Conservation (phyloP, 495 filamentous ascomycete species). For the Xylona heveae region DNA sequence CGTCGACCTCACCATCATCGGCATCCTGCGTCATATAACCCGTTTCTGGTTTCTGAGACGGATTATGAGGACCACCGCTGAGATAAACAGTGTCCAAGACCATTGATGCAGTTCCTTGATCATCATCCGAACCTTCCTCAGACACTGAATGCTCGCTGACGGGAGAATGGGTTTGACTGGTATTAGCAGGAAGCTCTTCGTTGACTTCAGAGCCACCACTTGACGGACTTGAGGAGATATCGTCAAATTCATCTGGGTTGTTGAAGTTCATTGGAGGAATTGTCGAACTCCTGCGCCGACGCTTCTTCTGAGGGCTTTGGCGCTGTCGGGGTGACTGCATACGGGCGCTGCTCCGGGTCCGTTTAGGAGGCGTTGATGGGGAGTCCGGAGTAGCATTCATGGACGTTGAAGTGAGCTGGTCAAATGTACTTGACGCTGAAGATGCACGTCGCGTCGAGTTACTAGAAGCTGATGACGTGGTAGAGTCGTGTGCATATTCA, state of each 20-base stretch:
- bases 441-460: constrained; percentile 52
- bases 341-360: constrained; percentile 34
- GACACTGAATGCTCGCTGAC: constrained; percentile 25
- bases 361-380: constrained; percentile 45
- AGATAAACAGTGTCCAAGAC: too few species aligned
- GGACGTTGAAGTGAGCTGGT: constrained; percentile 10
- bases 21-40: too few species aligned
- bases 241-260: constrained; percentile 34
- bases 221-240: constrained; percentile 56
- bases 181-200: too few species aligned
- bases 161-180: constrained; percentile 20
- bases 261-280: constrained; percentile 35
- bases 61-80: too few species aligned
- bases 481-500: constrained; percentile 72
- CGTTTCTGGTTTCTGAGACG: too few species aligned
- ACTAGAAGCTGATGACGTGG: constrained; percentile 57
- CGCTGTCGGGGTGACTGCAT: constrained; percentile 42
- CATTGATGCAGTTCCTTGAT: too few species aligned
- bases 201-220: constrained; percentile 51
- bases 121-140: constrained; percentile 30
- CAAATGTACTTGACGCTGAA: constrained; percentile 21
- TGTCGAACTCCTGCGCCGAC: constrained; percentile 35
- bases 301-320: constrained; percentile 30
- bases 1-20: constrained; percentile 37
- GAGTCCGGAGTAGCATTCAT: constrained; percentile 31